These are phyloP conservation scores for Madurella mycetomatis DNA, from an alignment of 2,329 filamentous ascomycete species.

Conservation along the genomic window DNA sequence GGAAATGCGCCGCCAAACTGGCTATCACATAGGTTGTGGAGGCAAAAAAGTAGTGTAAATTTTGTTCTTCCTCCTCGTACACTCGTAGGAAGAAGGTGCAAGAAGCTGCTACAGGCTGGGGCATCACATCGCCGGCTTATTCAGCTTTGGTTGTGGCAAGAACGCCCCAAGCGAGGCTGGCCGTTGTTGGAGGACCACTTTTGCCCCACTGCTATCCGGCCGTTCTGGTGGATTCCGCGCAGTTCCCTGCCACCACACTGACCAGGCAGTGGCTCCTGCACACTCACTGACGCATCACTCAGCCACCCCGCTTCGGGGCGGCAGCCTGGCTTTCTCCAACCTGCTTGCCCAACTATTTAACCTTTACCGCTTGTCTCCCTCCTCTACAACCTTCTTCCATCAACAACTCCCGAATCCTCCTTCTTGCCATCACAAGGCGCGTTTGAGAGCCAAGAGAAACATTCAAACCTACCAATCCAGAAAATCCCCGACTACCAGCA, in stretches of 20 bases:
- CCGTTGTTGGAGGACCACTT: background rate
- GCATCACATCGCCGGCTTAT: slow-evolving; percentile 3
- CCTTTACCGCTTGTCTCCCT: slow-evolving; percentile 19
- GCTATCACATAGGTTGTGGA: background rate
- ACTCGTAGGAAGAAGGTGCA: background rate
- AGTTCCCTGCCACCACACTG: slow-evolving; percentile 21
- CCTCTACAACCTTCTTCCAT: slow-evolving; percentile 23
- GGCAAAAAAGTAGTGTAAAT: background rate
- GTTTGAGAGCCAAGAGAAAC: slow-evolving; percentile 1
- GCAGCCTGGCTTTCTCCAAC: slow-evolving; percentile 26
- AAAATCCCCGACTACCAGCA: slow-evolving; percentile 33
- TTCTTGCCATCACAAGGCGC: slow-evolving; percentile 11
- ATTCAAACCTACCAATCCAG: slow-evolving; percentile 5
- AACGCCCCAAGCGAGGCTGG: slow-evolving; percentile 8
- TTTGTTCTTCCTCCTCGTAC: no score
- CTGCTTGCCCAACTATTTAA: slow-evolving; percentile 23
- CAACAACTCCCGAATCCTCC: slow-evolving; percentile 16
- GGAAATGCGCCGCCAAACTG: background rate
- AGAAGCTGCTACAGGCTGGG: background rate
- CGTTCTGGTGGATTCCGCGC: slow-evolving; percentile 25
- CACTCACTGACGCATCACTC: slow-evolving; percentile 25
- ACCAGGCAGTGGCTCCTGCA: slow-evolving; percentile 15
- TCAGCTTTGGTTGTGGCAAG: slow-evolving; percentile 15
- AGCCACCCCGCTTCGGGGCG: slow-evolving; percentile 25
- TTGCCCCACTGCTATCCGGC: slow-evolving; percentile 16